Percentiles rank a stretch among this genome's conserved stretches.
Evolutionary conservation across 305 asterid species (phyloP).

Genomic region (Withania somnifera): DNA sequence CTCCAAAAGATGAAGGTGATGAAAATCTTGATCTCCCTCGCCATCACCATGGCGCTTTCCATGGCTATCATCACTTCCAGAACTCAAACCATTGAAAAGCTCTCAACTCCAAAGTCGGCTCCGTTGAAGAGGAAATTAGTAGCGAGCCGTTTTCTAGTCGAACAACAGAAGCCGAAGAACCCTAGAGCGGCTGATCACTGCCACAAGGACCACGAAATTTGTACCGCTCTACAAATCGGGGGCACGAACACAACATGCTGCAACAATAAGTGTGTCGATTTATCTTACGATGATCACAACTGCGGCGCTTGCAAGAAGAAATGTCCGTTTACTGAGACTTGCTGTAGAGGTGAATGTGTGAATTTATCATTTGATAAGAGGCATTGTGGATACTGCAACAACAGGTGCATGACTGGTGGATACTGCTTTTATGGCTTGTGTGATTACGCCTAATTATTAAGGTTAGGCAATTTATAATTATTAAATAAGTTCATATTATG

Average conservation of each 20-base stretch:
- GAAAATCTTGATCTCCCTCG: conserved; percentile 19
- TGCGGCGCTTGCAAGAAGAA: conserved; percentile 63
- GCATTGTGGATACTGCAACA: conserved; percentile 48
- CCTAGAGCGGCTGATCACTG: conserved; percentile 59
- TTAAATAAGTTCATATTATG: not conserved
- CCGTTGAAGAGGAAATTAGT: not conserved
- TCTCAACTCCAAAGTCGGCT: too few species aligned
- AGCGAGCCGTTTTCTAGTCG: conserved; percentile 47
- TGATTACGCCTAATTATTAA: conserved; percentile 39
- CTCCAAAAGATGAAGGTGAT: conserved; percentile 34
- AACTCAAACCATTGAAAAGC: not conserved
- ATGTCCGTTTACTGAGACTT: conserved; percentile 32
- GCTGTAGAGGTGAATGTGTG: conserved; percentile 63
- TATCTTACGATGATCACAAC: conserved; percentile 26
- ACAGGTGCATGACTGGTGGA: conserved; percentile 36
- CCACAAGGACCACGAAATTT: conserved; percentile 29
- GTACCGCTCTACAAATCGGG: conserved; percentile 10
- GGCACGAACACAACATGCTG: conserved; percentile 52
- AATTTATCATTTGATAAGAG: conserved; percentile 44
- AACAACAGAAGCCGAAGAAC: conserved; percentile 12
- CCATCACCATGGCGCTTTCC: conserved; percentile 25
- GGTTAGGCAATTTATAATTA: not conserved
- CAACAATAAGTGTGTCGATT: conserved; percentile 54
- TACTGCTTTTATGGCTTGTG: conserved; percentile 50
- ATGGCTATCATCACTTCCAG: conserved; percentile 12